Percentiles rank a stretch among this genome's conserved stretches.
These are phyloP conservation scores for Batkoa obscura DNA, from an alignment of 371 early-diverging fungal species.

Conservation along the genomic window DNA sequence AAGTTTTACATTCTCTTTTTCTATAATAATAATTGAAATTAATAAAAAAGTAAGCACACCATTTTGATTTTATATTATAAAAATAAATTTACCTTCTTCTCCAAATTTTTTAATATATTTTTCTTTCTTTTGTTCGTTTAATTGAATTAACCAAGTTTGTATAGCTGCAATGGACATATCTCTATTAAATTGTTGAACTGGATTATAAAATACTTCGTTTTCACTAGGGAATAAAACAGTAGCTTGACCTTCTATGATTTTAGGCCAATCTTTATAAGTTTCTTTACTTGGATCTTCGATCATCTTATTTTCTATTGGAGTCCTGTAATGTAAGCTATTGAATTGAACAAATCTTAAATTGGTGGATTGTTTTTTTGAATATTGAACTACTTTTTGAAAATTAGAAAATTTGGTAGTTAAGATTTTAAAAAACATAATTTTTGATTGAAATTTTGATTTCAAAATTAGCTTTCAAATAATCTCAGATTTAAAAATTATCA, in stretches of 20 bases:
- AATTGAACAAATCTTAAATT: too few species aligned
- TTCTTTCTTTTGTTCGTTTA: slow-evolving; percentile 23
- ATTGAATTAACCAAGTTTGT: slow-evolving; percentile 54
- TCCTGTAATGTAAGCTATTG: too few species aligned
- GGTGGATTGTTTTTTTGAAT: too few species aligned
- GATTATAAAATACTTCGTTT: slow-evolving; percentile 97
- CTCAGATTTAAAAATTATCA: too few species aligned
- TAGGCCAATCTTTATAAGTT: too few species aligned
- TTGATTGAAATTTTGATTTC: too few species aligned
- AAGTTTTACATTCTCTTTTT: background rate
- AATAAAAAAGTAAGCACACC: background rate
- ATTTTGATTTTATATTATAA: background rate
- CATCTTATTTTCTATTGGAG: too few species aligned
- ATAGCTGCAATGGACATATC: slow-evolving; percentile 86
- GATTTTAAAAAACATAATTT: too few species aligned
- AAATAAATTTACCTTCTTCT: background rate
- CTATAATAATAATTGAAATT: background rate
- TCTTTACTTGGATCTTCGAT: too few species aligned
- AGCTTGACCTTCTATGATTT: slow-evolving; percentile 61
- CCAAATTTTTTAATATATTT: slow-evolving; percentile 13
- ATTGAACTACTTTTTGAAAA: too few species aligned
- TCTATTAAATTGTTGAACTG: slow-evolving; percentile 88
- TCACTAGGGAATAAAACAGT: slow-evolving; percentile 75
- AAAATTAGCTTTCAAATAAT: too few species aligned
- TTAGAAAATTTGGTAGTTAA: too few species aligned